Percentiles rank a stretch among this genome's conserved stretches.
phyloP scores from a whole-genome alignment of 192 early-diverging fungal genomes.

The Cetraspora pellucida region DNA sequence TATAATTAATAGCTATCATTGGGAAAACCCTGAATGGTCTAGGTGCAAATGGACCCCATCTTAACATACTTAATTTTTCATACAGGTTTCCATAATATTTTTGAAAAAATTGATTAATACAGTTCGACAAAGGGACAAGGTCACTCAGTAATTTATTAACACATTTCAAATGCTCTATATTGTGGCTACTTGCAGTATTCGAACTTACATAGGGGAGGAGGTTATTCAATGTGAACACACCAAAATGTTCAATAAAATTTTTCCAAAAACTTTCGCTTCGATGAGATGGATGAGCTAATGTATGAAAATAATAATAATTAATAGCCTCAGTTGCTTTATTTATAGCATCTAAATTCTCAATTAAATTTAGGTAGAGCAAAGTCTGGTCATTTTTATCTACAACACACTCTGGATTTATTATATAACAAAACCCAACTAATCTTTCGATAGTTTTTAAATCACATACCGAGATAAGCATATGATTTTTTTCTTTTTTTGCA shows the following conservation, averaged over 20 bases:
- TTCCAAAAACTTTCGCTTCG: neutral
- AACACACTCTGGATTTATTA: neutral
- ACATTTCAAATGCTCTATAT: neutral
- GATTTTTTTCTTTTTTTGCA: neutral
- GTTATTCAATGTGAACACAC: neutral
- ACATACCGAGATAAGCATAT: neutral
- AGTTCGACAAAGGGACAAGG: neutral
- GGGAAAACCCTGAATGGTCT: neutral
- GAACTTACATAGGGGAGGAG: neutral
- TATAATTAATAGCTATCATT: slow-evolving; percentile 22
- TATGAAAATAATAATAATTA: slow-evolving; percentile 14
- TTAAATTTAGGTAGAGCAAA: neutral
- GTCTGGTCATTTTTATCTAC: neutral
- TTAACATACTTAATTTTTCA: neutral
- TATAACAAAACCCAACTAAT: neutral
- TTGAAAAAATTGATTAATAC: neutral
- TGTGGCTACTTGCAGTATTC: neutral
- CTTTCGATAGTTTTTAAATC: neutral
- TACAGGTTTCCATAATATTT: neutral
- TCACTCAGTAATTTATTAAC: neutral
- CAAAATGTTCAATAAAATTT: slow-evolving; percentile 15
- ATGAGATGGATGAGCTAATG: neutral
- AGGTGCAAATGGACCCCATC: neutral
- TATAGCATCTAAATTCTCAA: neutral
- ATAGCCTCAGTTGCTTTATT: neutral